A percentile compares a stretch with the other conserved stretches of the same genome.
phyloP scores from a whole-genome alignment of 352 stramenopile species.

The Phytophthora sp. region DNA sequence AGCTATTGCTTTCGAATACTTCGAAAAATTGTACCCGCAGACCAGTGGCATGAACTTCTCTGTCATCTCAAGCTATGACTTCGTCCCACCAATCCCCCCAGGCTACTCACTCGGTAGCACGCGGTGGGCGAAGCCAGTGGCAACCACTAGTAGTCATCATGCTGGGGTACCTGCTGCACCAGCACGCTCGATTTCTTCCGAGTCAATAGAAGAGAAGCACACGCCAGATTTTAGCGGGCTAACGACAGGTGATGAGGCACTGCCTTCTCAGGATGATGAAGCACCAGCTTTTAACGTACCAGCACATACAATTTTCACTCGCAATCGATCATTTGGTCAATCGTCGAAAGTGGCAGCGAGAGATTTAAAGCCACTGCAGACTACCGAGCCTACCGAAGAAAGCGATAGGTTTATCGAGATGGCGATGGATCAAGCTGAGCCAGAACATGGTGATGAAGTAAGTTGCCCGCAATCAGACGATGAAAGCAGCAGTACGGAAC shows the following conservation, averaged over 20 bases:
- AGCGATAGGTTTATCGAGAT: constrained; percentile 38
- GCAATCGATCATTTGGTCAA: not conserved
- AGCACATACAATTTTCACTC: not conserved
- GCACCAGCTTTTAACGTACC: not conserved
- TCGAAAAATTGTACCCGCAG: constrained; percentile 44
- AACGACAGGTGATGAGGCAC: constrained; percentile 15
- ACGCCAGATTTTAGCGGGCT: constrained; percentile 5
- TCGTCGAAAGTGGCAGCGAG: not conserved
- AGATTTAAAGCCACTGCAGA: not conserved
- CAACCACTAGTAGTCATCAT: not conserved
- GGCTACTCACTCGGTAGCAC: constrained; percentile 13
- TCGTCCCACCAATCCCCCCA: constrained; percentile 20
- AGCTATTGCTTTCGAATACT: constrained; percentile 42
- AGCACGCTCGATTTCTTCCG: not conserved
- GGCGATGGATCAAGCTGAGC: constrained; percentile 35
- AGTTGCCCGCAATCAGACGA: not conserved
- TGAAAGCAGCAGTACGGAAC: not conserved
- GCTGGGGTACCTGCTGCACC: not conserved
- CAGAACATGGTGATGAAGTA: constrained; percentile 19
- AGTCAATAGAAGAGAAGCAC: constrained; percentile 6
- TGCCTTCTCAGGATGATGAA: constrained; percentile 8
- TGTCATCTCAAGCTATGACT: constrained; percentile 18
- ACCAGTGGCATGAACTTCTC: not conserved
- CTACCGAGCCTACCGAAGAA: constrained; percentile 9
- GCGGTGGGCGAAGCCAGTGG: constrained; percentile 7